phyloP scores from a whole-genome alignment of 176 grass and related monocot genomes.

The Triticum aestivum region IWGSC_CS_RefSeq_v2.1 NC_057794.1:412059813-412060312 shows the following conservation, averaged over 20 bases:
- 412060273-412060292: neutral
- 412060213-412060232: neutral
- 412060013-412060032: neutral
- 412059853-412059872: neutral
- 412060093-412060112: neutral
- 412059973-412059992: neutral
- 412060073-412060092: neutral
- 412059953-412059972: neutral
- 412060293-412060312: neutral
- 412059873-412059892: neutral
- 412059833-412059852: neutral
- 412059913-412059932: neutral
- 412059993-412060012: neutral
- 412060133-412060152: neutral
- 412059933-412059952: neutral
- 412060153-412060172: neutral
- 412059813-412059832: neutral
- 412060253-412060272: neutral
- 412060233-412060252: neutral
- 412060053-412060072: neutral
- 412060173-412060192: neutral
- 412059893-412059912: neutral
- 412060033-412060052: neutral
- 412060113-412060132: constrained; percentile 3
- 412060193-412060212: neutral